Percentiles rank a stretch among this genome's conserved stretches.
phyloP scores from a whole-genome alignment of 2,329 filamentous ascomycete species.

The Xylariaceae sp. region DNA sequence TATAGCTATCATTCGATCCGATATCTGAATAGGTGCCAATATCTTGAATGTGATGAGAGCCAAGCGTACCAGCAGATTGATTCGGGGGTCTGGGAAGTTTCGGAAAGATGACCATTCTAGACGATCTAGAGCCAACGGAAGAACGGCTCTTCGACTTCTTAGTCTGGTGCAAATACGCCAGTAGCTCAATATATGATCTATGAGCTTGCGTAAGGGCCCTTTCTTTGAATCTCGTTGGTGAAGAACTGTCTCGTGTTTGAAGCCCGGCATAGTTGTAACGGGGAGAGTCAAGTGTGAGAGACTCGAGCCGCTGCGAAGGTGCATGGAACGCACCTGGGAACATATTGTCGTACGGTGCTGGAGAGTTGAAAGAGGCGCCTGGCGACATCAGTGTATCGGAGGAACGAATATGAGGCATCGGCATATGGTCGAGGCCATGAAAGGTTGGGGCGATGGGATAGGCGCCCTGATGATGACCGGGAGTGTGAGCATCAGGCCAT shows the following conservation, averaged over 20 bases:
- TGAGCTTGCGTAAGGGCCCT: conserved; percentile 68
- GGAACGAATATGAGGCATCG: conserved; percentile 23
- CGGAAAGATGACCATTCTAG: conserved; percentile 52
- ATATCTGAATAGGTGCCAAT: conserved; percentile 8
- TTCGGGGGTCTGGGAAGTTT: conserved; percentile 39
- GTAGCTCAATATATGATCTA: conserved; percentile 65
- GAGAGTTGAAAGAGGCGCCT: conserved; percentile 32
- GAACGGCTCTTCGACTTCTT: conserved; percentile 44
- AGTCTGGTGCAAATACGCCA: conserved; percentile 59
- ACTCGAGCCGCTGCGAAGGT: conserved; percentile 28
- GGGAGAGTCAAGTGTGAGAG: conserved; percentile 26
- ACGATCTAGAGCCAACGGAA: conserved; percentile 32
- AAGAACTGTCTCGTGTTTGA: conserved; percentile 18
- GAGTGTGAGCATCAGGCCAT: conserved; percentile 33
- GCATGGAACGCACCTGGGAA: conserved; percentile 19
- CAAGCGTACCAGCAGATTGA: conserved; percentile 10
- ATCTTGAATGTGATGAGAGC: conserved; percentile 13
- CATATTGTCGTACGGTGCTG: conserved; percentile 30
- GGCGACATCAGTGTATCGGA: conserved; percentile 14
- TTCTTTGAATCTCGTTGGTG: conserved; percentile 55
- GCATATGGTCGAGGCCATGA: conserved; percentile 27
- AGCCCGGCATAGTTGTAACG: conserved; percentile 16
- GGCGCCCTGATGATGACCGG: conserved; percentile 27
- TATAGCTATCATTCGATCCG: conserved; percentile 9
- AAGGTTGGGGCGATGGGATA: conserved; percentile 29